Conservation (phyloP, 768 basidiomycete genomes). For the Suillus lakei region DNA sequence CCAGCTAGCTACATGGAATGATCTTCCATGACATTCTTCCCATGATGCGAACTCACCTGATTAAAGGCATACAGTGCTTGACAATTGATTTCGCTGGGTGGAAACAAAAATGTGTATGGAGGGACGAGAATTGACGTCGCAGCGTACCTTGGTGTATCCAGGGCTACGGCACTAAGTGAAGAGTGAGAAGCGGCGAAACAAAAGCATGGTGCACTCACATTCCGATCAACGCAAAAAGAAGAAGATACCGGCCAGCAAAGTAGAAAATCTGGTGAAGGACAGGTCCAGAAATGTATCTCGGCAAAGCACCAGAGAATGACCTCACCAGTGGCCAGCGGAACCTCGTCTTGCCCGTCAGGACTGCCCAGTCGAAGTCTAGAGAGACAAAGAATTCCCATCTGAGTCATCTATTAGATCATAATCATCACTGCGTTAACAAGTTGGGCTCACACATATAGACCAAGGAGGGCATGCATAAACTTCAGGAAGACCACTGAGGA, state of each 20-base stretch:
- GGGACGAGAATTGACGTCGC: neutral
- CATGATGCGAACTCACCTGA: slow-evolving; percentile 37
- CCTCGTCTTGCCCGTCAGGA: slow-evolving; percentile 43
- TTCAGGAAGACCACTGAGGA: slow-evolving; percentile 42
- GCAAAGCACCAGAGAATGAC: slow-evolving; percentile 11
- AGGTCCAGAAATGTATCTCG: neutral
- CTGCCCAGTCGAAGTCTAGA: slow-evolving; percentile 46
- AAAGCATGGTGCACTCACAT: slow-evolving; percentile 38
- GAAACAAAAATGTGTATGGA: neutral
- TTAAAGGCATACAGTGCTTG: slow-evolving; percentile 53
- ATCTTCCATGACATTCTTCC: neutral
- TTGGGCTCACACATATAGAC: slow-evolving; percentile 47
- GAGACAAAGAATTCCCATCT: slow-evolving; percentile 52
- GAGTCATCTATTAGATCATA: slow-evolving; percentile 1
- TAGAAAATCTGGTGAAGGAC: slow-evolving; percentile 44
- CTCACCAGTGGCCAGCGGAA: slow-evolving; percentile 55
- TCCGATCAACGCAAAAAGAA: slow-evolving; percentile 50
- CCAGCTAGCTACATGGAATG: slow-evolving; percentile 41
- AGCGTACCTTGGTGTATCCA: slow-evolving; percentile 32
- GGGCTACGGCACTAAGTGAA: slow-evolving; percentile 22
- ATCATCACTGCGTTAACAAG: neutral
- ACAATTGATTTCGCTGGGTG: slow-evolving; percentile 43
- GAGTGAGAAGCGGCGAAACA: neutral
- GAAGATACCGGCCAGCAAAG: slow-evolving; percentile 48
- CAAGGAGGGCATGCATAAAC: slow-evolving; percentile 48